phyloP scores from a whole-genome alignment of 2,329 filamentous ascomycete genomes.

The Alternaria infectoria region DNA sequence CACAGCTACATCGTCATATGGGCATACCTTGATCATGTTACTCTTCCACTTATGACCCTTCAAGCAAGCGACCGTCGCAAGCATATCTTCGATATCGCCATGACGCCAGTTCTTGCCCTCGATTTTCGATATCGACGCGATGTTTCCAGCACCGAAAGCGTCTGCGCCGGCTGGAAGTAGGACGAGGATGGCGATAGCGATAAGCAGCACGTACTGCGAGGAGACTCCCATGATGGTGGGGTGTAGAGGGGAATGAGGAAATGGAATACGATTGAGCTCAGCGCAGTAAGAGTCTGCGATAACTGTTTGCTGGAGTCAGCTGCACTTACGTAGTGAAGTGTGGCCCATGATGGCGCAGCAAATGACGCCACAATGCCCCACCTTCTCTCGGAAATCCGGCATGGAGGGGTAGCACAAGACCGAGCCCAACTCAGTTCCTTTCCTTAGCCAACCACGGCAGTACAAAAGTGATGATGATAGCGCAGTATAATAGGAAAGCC shows the following conservation, averaged over 20 bases:
- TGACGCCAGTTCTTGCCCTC: constrained; percentile 60
- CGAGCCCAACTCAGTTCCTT: not conserved
- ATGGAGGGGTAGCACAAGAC: not conserved
- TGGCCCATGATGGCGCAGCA: not conserved
- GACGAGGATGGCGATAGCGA: constrained; percentile 46
- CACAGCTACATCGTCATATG: not conserved
- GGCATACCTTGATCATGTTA: constrained; percentile 53
- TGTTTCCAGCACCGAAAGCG: constrained; percentile 58
- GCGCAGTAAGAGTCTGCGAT: constrained; percentile 7
- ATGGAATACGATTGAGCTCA: not conserved
- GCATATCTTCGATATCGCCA: constrained; percentile 61
- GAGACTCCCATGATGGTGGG: constrained; percentile 38
- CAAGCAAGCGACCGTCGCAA: constrained; percentile 56
- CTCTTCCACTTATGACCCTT: constrained; percentile 52
- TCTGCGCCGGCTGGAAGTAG: constrained; percentile 44
- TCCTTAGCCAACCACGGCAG: not conserved
- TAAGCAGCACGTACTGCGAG: constrained; percentile 43
- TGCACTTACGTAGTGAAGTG: constrained; percentile 1
- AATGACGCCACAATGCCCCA: constrained; percentile 11
- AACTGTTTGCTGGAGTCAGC: constrained; percentile 12
- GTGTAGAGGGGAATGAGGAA: not conserved
- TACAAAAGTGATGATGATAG: too few species aligned
- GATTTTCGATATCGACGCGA: constrained; percentile 46
- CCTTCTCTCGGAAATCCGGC: not conserved
- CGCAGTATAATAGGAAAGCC: not conserved